Conservation (phyloP, 257 asterid species). For the Hygrophila difformis region DNA sequence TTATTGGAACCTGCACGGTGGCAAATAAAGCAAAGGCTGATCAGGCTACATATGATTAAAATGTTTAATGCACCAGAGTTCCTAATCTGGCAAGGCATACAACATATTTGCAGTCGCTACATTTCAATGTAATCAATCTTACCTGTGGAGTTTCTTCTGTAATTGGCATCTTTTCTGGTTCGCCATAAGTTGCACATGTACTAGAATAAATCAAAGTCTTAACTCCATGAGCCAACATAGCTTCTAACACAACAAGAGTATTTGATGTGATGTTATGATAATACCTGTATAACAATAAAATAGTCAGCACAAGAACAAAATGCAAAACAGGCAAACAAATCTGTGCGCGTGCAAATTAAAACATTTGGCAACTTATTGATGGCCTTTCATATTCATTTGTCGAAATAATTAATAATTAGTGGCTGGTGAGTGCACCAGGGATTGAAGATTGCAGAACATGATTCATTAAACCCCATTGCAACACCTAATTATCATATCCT, state of each 20-base stretch:
- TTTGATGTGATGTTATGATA: slow-evolving; percentile 94
- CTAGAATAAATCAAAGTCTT: slow-evolving; percentile 74
- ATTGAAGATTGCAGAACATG: no score
- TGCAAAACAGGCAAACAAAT: no score
- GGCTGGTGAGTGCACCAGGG: no score
- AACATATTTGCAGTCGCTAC: not conserved
- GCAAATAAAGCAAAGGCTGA: not conserved
- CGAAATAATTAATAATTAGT: no score
- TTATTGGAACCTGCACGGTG: slow-evolving; percentile 57
- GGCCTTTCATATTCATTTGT: no score
- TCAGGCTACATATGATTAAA: not conserved
- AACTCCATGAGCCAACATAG: slow-evolving; percentile 64
- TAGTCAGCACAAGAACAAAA: not conserved
- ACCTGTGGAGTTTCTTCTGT: slow-evolving; percentile 80
- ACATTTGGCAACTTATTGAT: not conserved
- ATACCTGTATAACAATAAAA: slow-evolving; percentile 39
- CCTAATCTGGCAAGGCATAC: not conserved
- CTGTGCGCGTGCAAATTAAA: no score
- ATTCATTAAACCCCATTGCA: no score
- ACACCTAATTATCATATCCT: no score
- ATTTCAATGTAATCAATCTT: not conserved
- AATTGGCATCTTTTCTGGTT: slow-evolving; percentile 86
- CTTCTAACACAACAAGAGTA: slow-evolving; percentile 70
- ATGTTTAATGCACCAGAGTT: not conserved
- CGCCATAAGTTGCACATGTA: slow-evolving; percentile 90